Evolutionary conservation across 2,329 filamentous ascomycete genomes (phyloP), one percentile per base, ranked within the genome.

Genomic region (Cercospora sojina): DNA sequence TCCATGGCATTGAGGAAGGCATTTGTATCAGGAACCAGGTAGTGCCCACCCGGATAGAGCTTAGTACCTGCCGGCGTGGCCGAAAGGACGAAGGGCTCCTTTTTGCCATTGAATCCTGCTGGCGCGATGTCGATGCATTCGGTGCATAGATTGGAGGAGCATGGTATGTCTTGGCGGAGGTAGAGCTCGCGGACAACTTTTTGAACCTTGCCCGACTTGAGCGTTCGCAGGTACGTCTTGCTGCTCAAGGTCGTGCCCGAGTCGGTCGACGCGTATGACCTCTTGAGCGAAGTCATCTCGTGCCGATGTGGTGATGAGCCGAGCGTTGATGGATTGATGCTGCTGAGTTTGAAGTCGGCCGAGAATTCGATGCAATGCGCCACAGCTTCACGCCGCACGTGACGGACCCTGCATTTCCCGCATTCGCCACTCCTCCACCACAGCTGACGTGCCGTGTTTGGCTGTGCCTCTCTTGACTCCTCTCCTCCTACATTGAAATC

Each of bases 151-250:
- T 90, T 91, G 27, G 94, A 98, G 35, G 94, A 97, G 82, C 95
- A 99, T 59, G 95, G 94, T 76, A 99, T 98, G 79, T 99, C 95
- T 81, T 94, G 91, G 79, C 95, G 88, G 68, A 99, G 85, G 80
- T 99, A 99, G 70, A 98, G 86, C 83, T 99, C 95, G 75, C 93
- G 89, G 72, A 99, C 95, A 76, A 99, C 96, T 85, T 99, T 99
- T 80, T 98, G 95, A 67, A 98, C 94, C 83, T 97, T 97, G 80
- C 95, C 95, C 79, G 89, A 95, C 80, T 92, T 93, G 57, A 94
- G 96, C 27, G 95, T 97, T 67, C 95, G 88, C 70, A 99, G 91
- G 77, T 96, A 99, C 74, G 96, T 88, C 82, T 98, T 99, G 86
- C 91, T 97, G 32, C 93, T 94, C 71, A 98, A 90, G 0, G 76